Percentiles rank a stretch among this genome's conserved stretches.
phyloP scores from a whole-genome alignment of 129 eudicot species.

The Ambrosia trifida region DNA sequence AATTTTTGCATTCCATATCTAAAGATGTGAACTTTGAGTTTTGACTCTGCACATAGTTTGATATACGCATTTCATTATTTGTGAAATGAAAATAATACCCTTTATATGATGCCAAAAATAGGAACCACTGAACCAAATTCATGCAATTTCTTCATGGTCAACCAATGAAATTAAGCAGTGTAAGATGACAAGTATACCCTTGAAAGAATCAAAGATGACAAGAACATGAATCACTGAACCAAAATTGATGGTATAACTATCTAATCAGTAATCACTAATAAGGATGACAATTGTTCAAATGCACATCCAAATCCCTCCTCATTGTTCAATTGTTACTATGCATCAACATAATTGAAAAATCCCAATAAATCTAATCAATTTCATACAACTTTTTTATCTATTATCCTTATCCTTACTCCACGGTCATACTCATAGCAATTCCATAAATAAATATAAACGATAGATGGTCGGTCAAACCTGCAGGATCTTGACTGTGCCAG shows the following conservation, averaged over 20 bases:
- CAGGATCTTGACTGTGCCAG: constrained; percentile 91
- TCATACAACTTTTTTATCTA: constrained; percentile 1
- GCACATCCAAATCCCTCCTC: not conserved
- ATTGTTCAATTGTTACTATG: not conserved
- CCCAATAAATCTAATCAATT: not conserved
- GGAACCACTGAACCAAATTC: not conserved
- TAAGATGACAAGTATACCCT: no score
- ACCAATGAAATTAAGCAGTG: no score
- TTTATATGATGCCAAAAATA: not conserved
- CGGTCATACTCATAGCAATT: not conserved
- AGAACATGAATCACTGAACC: no score
- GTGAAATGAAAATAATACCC: constrained; percentile 1
- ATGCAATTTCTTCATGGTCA: no score
- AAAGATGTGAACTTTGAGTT: not conserved
- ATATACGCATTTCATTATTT: not conserved
- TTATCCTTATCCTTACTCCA: not conserved
- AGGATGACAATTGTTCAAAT: not conserved
- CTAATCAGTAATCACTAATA: not conserved
- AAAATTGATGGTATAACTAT: not conserved
- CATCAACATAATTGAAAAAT: not conserved
- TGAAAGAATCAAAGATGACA: no score
- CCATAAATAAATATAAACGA: not conserved
- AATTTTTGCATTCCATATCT: not conserved
- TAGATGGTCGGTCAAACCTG: constrained; percentile 57
- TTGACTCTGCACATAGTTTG: constrained; percentile 10